Conservation (phyloP, 106 monocot genomes). For the Dactylorhiza incarnata region DNA sequence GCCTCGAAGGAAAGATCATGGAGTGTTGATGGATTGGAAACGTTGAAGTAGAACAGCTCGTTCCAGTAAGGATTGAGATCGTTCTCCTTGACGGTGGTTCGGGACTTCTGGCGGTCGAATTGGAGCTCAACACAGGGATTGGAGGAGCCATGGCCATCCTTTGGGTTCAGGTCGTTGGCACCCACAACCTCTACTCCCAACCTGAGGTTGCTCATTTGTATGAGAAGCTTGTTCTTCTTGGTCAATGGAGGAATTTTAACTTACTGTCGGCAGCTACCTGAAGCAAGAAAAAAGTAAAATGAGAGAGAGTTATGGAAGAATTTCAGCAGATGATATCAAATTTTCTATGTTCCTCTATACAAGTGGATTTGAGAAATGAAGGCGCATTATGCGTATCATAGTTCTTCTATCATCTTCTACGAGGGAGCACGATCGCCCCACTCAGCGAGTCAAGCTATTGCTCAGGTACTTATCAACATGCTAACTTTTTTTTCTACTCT, state of each 20-base stretch:
- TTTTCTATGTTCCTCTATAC: too few species aligned
- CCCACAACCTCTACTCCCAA: slow-evolving; percentile 47
- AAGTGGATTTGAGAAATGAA: too few species aligned
- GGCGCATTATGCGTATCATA: too few species aligned
- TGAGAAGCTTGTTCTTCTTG: background rate
- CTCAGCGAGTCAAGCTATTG: too few species aligned
- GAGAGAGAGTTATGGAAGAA: background rate
- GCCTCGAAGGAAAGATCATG: slow-evolving; percentile 27
- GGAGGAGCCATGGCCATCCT: slow-evolving; percentile 34
- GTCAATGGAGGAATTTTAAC: background rate
- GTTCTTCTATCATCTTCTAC: too few species aligned
- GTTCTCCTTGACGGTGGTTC: slow-evolving; percentile 34
- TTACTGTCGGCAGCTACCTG: background rate
- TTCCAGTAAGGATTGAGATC: slow-evolving; percentile 54
- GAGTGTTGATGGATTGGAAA: slow-evolving; percentile 36
- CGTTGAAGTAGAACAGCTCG: slow-evolving; percentile 51
- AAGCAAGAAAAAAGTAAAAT: background rate
- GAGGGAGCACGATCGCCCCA: too few species aligned
- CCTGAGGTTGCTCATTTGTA: slow-evolving; percentile 36
- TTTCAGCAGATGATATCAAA: too few species aligned
- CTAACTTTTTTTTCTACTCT: too few species aligned
- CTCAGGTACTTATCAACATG: too few species aligned
- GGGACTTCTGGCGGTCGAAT: slow-evolving; percentile 46
- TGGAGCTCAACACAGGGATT: slow-evolving; percentile 46
- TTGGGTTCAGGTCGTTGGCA: slow-evolving; percentile 40